Percentiles rank a stretch among this genome's conserved stretches.
phyloP scores from a whole-genome alignment of 2,329 filamentous ascomycete species.

The Neophaeococcomyces mojaviensis region DNA sequence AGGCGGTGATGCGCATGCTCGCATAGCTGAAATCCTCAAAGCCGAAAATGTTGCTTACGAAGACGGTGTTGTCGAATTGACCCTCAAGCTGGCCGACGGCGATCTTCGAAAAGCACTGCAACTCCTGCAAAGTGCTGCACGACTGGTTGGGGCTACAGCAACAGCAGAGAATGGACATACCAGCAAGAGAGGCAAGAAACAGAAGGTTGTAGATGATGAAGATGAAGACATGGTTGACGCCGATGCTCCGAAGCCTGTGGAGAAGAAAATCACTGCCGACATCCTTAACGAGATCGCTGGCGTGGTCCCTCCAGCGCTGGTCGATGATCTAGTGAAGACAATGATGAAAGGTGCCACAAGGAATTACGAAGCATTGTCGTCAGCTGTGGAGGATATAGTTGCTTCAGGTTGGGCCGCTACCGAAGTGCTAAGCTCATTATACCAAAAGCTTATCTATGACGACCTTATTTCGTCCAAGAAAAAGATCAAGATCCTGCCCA shows the following conservation, averaged over 20 bases:
- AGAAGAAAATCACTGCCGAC: conserved; percentile 59
- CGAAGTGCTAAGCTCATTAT: conserved; percentile 79
- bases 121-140: conserved; percentile 86
- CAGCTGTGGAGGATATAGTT: conserved; percentile 79
- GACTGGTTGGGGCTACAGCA: conserved; percentile 64
- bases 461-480: conserved; percentile 75
- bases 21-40: conserved; percentile 74
- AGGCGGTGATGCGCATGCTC: conserved; percentile 69
- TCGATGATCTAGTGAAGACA: conserved; percentile 55
- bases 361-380: conserved; percentile 66
- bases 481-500: conserved; percentile 80
- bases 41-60: conserved; percentile 71
- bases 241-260: conserved; percentile 32
- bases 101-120: conserved; percentile 96
- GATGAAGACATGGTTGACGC: conserved; percentile 57
- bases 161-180: conserved; percentile 31
- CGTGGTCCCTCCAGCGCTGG: conserved; percentile 71
- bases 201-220: conserved; percentile 38
- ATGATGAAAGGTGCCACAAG: conserved; percentile 64
- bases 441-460: conserved; percentile 73
- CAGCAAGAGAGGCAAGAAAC: conserved; percentile 37
- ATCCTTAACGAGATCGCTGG: conserved; percentile 93
- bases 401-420: conserved; percentile 95
- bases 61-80: conserved; percentile 69
- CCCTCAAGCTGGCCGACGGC: conserved; percentile 84